Evolutionary conservation across 352 stramenopile species (phyloP).

Genomic region (Phytophthora pluvialis): DNA sequence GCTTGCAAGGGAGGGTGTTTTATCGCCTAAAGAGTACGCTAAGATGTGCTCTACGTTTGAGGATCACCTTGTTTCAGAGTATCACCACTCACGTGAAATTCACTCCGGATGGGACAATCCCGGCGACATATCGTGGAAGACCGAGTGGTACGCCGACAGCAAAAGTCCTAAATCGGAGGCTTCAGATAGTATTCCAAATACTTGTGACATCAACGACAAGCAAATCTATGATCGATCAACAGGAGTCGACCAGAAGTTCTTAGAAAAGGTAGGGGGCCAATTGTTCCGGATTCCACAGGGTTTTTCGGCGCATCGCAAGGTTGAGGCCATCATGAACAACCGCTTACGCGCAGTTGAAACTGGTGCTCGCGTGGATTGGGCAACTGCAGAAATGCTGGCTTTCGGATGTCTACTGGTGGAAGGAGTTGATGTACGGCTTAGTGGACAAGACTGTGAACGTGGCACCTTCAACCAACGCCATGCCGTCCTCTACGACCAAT

Average conservation of each 20-base stretch:
- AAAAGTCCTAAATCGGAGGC: slow-evolving; percentile 20
- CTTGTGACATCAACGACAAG: slow-evolving; percentile 32
- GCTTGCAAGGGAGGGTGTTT: slow-evolving; percentile 57
- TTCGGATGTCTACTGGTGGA: slow-evolving; percentile 88
- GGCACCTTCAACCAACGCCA: slow-evolving; percentile 92
- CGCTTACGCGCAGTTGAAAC: slow-evolving; percentile 79
- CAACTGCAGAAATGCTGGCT: slow-evolving; percentile 87
- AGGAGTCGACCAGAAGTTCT: slow-evolving; percentile 73
- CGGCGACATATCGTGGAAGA: slow-evolving; percentile 70
- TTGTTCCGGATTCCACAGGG: slow-evolving; percentile 82
- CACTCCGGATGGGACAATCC: slow-evolving; percentile 84
- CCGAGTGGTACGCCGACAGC: slow-evolving; percentile 56
- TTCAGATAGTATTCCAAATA: slow-evolving; percentile 9
- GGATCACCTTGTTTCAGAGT: slow-evolving; percentile 64
- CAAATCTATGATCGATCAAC: slow-evolving; percentile 58
- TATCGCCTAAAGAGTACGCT: slow-evolving; percentile 54
- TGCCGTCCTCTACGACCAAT: slow-evolving; percentile 90
- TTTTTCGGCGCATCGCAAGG: slow-evolving; percentile 87
- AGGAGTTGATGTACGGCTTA: slow-evolving; percentile 84
- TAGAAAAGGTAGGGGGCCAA: slow-evolving; percentile 78
- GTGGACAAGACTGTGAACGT: slow-evolving; percentile 89
- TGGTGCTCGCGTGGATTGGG: slow-evolving; percentile 87
- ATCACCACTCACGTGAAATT: slow-evolving; percentile 71
- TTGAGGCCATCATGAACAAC: slow-evolving; percentile 90
- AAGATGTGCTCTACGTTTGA: slow-evolving; percentile 74